Evolutionary conservation across 257 asterid species (phyloP), one percentile per base, ranked within the genome.

Genomic region (Prunella vulgaris): DNA sequence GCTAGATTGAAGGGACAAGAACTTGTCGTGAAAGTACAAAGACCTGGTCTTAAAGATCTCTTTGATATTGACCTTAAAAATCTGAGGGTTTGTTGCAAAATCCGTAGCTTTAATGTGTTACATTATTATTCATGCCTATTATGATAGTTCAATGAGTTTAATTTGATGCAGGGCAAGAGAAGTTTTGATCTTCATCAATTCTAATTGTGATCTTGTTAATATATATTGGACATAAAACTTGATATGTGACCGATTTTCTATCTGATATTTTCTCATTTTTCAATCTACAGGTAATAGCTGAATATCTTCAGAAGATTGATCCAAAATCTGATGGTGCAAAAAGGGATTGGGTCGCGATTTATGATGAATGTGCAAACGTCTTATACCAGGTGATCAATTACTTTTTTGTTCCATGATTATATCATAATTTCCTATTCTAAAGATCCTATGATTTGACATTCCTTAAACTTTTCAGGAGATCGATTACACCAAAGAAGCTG

Each of bases 271-370:
- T 64, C 13, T 51, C 40, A 44, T 68, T 66, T 72, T 54, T 44
- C 6, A 59, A 66, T 71, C 53, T 61, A 48, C 86, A 94, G 99
- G 99, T 94, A 54, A 77, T 94, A 74, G 99, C 99, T 56, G 99
- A 94, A 81, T 87, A 89, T 81, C 96, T 94, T 77, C 99, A 94
- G 84, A 94, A 91, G 85, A 59, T 94, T 40, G 99, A 94, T 79
- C 99, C 99, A 3, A 94, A 94, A 81, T 94, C 99, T 5, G 99
- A 94, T 78, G 99, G 97, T n/a, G 99, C 99, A 24, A 94, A 94
- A 81, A 83, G 99, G 81, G 99, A 94, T 60, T 94, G 99, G 99
- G 99, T 90, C 42, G 97, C 99, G 53, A 91, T 94, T 68, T 89
- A 94, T 68, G 99, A 94, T 64, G 99, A 94, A 80, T 94, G 99